Conservation (phyloP, 106 monocot species). For the Triglochin maritima region DNA sequence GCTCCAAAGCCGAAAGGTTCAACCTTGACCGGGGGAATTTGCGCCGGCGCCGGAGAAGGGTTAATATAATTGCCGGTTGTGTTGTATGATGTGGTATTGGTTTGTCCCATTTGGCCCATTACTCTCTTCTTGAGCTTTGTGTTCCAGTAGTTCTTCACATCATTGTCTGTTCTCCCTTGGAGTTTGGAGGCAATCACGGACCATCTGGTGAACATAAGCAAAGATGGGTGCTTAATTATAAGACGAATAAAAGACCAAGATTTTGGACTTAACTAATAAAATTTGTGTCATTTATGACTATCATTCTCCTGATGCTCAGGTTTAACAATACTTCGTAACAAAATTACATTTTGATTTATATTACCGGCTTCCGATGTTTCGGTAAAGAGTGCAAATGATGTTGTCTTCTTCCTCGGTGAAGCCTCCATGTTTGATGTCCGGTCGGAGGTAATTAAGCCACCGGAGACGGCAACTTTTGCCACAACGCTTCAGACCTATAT, state of each 20-base stretch:
- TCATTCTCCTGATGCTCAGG: no score
- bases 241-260: no score
- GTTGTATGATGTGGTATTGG: background rate
- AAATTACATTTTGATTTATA: no score
- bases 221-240: background rate
- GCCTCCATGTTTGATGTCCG: constrained; percentile 61
- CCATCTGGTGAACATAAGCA: background rate
- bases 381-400: constrained; percentile 48
- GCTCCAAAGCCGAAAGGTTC: background rate
- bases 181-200: constrained; percentile 18
- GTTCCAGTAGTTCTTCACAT: constrained; percentile 25
- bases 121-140: constrained; percentile 21
- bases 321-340: no score
- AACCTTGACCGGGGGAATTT: background rate
- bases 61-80: background rate
- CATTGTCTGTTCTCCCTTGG: constrained; percentile 17
- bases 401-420: constrained; percentile 62
- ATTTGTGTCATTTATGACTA: no score
- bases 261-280: no score
- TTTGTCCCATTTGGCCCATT: background rate
- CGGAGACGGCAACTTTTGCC: constrained; percentile 64
- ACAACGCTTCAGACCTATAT: constrained; percentile 44
- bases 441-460: constrained; percentile 30
- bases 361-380: constrained; percentile 48
- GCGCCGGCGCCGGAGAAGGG: background rate